These are phyloP conservation scores for Lachnellula hyalina DNA, from an alignment of 2,329 filamentous ascomycete genomes.

Conservation along the genomic window DNA sequence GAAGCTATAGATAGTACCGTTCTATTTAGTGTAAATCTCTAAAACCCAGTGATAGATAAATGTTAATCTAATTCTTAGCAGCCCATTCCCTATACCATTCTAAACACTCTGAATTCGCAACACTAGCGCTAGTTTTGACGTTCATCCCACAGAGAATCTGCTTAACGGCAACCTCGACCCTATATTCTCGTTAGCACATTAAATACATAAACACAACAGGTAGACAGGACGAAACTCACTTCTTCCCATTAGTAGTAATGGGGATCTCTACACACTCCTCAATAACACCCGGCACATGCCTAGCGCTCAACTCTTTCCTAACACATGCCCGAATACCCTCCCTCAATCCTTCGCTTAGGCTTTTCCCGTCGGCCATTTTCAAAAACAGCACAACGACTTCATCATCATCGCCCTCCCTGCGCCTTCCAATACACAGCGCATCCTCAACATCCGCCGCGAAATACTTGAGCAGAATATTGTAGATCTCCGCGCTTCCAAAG, in stretches of 20 bases:
- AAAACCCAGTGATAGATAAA: neutral
- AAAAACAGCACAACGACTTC: conserved; percentile 71
- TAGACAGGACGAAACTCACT: conserved; percentile 50
- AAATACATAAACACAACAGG: neutral
- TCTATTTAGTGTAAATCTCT: neutral
- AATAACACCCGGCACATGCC: conserved; percentile 82
- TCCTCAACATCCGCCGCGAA: conserved; percentile 77
- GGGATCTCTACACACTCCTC: conserved; percentile 77
- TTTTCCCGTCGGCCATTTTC: conserved; percentile 52
- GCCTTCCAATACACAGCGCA: conserved; percentile 78
- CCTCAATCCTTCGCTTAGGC: conserved; percentile 56
- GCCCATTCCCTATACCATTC: conserved; percentile 86
- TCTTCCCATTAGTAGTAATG: conserved; percentile 91
- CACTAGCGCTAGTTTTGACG: conserved; percentile 84
- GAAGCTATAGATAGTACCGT: neutral
- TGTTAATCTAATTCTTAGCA: conserved; percentile 27
- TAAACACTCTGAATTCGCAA: conserved; percentile 85
- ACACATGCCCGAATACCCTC: conserved; percentile 62
- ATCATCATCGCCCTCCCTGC: conserved; percentile 40
- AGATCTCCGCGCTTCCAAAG: conserved; percentile 93
- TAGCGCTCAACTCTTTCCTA: conserved; percentile 72
- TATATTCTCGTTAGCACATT: conserved; percentile 29
- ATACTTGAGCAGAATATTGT: conserved; percentile 83
- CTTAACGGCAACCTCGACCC: conserved; percentile 92
- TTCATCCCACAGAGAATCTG: conserved; percentile 86